Percentiles rank a stretch among this genome's conserved stretches.
These are phyloP conservation scores for Acer campestre DNA, from an alignment of 345 rosid species.

Conservation along the genomic window DNA sequence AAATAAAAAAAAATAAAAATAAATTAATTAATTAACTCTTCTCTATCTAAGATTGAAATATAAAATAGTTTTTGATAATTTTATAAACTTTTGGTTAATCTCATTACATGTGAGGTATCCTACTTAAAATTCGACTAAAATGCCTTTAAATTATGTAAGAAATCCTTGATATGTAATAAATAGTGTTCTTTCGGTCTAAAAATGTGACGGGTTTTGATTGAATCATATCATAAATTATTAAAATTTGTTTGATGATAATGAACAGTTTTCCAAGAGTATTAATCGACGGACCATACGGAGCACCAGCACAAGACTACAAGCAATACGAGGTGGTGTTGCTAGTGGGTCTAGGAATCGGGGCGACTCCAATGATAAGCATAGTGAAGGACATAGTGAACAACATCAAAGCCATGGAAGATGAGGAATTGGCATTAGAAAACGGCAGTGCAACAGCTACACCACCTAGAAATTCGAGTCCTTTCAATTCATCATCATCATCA, in stretches of 20 bases:
- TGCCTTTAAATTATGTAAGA: too few relatives aligned
- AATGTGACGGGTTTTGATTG: too few relatives aligned
- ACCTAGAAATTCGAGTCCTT: slow-evolving; percentile 25
- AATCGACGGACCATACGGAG: slow-evolving; percentile 88
- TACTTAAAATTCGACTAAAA: too few relatives aligned
- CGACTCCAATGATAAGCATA: slow-evolving; percentile 90
- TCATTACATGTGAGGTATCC: too few relatives aligned
- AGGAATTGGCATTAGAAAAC: slow-evolving; percentile 37
- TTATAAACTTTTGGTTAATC: too few relatives aligned
- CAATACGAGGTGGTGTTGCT: slow-evolving; percentile 73
- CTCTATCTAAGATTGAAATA: too few relatives aligned
- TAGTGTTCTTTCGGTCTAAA: too few relatives aligned
- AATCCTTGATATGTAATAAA: too few relatives aligned
- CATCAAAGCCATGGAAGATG: slow-evolving; percentile 54
- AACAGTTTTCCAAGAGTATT: slow-evolving; percentile 70
- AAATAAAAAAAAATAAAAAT: not conserved
- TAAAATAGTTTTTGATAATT: too few relatives aligned
- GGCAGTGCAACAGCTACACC: slow-evolving; percentile 22
- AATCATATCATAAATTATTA: too few relatives aligned
- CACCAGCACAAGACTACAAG: slow-evolving; percentile 89
- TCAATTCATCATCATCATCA: slow-evolving; percentile 14
- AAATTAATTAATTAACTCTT: too few relatives aligned
- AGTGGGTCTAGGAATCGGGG: slow-evolving; percentile 84
- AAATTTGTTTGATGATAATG: too few relatives aligned
- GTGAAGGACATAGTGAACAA: slow-evolving; percentile 76